Percentiles rank a stretch among this genome's conserved stretches.
These are phyloP conservation scores for Polytrichum formosum DNA, from an alignment of 225 moss, liverwort and hornwort species.

Conservation along the genomic window DNA sequence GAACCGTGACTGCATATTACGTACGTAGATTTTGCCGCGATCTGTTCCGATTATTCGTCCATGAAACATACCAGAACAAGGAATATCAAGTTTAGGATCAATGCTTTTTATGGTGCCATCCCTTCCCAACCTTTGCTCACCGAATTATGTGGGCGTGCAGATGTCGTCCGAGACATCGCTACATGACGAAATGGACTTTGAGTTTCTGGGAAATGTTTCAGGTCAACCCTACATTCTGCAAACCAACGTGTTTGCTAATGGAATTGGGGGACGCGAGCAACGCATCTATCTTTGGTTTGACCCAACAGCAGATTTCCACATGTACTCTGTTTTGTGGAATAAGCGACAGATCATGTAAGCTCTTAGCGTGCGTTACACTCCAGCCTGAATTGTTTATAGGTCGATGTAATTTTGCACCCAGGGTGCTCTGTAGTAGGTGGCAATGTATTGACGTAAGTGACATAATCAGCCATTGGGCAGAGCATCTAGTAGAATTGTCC, in stretches of 20 bases:
- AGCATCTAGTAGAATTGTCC: no score
- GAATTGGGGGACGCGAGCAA: constrained; percentile 47
- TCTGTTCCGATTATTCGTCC: no score
- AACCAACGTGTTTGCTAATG: constrained; percentile 49
- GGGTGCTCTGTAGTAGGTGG: no score
- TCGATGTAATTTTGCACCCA: background rate
- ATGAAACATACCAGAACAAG: no score
- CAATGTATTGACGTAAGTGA: no score
- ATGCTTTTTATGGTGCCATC: no score
- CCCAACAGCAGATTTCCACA: constrained; percentile 48
- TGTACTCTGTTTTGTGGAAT: constrained; percentile 57
- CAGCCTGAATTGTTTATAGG: background rate
- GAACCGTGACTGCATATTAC: constrained; percentile 69
- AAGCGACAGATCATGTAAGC: constrained; percentile 38
- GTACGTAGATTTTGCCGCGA: constrained; percentile 3
- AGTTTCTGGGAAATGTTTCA: constrained; percentile 53
- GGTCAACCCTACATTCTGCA: constrained; percentile 58
- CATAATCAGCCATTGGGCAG: no score
- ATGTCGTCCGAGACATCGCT: constrained; percentile 31
- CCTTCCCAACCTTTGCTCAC: background rate
- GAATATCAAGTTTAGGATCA: no score
- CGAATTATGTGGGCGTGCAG: background rate
- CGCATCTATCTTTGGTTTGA: constrained; percentile 57
- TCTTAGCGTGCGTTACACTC: background rate
- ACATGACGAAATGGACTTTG: constrained; percentile 61